Evolutionary conservation across 2,329 filamentous ascomycete genomes (phyloP).

Genomic region (Lasiodiplodia citricola): DNA sequence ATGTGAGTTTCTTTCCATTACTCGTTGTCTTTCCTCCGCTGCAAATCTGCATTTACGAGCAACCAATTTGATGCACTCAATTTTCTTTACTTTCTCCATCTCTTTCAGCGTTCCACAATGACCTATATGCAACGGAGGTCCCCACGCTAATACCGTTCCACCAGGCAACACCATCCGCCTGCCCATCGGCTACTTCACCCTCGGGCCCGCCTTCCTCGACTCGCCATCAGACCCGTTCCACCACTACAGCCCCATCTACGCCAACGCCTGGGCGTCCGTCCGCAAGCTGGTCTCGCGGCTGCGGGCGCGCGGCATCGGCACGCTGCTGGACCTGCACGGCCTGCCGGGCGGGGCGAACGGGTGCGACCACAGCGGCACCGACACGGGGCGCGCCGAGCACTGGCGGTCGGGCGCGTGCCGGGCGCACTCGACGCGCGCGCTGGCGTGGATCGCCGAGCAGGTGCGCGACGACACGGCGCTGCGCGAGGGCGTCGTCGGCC

Average conservation of each 20-base stretch:
- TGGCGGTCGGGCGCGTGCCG: slow-evolving; percentile 55
- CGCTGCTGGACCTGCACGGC: slow-evolving; percentile 64
- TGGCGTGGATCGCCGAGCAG: slow-evolving; percentile 58
- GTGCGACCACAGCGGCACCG: slow-evolving; percentile 62
- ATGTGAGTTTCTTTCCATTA: slow-evolving; percentile 40
- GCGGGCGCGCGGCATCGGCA: slow-evolving; percentile 56
- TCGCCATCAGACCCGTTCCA: slow-evolving; percentile 56
- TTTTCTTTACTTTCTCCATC: not conserved
- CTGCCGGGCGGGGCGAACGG: slow-evolving; percentile 64
- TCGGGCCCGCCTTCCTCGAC: slow-evolving; percentile 57
- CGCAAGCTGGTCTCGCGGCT: slow-evolving; percentile 54
- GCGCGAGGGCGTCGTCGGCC: slow-evolving; percentile 53
- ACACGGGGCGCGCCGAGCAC: slow-evolving; percentile 56
- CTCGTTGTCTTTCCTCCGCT: not conserved
- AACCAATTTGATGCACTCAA: not conserved
- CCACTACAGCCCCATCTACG: slow-evolving; percentile 55
- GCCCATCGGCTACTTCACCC: slow-evolving; percentile 65
- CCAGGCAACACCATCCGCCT: slow-evolving; percentile 60
- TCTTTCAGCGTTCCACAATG: not conserved
- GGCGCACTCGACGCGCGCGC: slow-evolving; percentile 53
- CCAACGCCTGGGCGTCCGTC: slow-evolving; percentile 59
- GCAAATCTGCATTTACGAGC: no score
- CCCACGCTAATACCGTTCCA: not conserved
- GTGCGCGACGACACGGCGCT: slow-evolving; percentile 32
- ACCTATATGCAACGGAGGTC: not conserved